phyloP scores from a whole-genome alignment of 768 basidiomycete genomes.

The Suillus lakei region DNA sequence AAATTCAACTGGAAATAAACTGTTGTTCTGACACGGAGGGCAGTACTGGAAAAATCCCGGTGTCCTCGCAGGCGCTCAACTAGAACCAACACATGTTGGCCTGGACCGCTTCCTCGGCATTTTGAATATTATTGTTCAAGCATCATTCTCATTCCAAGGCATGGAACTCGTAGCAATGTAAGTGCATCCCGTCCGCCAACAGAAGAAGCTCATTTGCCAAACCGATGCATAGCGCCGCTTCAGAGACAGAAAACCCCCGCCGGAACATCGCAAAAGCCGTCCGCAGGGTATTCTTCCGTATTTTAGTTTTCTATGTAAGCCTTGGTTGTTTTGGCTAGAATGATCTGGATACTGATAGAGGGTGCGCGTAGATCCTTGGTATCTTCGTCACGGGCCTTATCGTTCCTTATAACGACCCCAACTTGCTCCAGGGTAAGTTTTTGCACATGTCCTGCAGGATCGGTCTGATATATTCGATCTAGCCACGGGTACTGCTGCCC shows the following conservation, averaged over 20 bases:
- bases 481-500: conserved; percentile 59
- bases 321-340: neutral
- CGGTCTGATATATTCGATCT: conserved; percentile 42
- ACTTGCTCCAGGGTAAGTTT: conserved; percentile 46
- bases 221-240: conserved; percentile 57
- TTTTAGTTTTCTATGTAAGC: conserved; percentile 74
- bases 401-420: conserved; percentile 65
- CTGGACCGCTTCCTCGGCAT: conserved; percentile 48
- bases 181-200: conserved; percentile 32
- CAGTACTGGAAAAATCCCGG: conserved; percentile 81
- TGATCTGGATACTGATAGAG: neutral
- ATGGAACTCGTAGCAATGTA: conserved; percentile 77
- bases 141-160: conserved; percentile 79
- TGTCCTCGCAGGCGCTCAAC: conserved; percentile 30
- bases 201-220: conserved; percentile 12
- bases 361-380: conserved; percentile 59
- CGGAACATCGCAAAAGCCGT: conserved; percentile 80
- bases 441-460: conserved; percentile 1
- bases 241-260: conserved; percentile 78
- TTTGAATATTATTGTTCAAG: conserved; percentile 50
- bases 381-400: conserved; percentile 76
- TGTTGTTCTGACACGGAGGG: neutral
- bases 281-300: conserved; percentile 79
- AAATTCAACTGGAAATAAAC: conserved; percentile 5
- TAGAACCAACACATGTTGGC: conserved; percentile 34